Conservation (phyloP, 495 filamentous ascomycete genomes). For the Penicillium angulare region DNA sequence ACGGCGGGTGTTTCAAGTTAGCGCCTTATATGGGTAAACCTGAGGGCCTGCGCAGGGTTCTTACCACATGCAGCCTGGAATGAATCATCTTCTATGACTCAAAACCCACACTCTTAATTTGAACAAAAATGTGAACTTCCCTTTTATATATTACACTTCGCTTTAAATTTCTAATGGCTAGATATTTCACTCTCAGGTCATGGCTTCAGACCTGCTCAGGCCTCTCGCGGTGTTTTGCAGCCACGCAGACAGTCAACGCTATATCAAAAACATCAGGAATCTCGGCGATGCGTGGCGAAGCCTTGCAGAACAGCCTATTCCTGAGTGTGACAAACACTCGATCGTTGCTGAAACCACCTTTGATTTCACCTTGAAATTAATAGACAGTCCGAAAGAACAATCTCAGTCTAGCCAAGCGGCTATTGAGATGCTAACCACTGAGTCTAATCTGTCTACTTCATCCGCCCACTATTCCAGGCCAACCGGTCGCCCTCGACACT, state of each 20-base stretch:
- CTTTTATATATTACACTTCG: too few species aligned
- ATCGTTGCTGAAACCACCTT: slow-evolving; percentile 17
- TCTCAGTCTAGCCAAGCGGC: background rate
- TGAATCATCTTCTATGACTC: too few species aligned
- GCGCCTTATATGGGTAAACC: too few species aligned
- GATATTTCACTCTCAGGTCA: background rate
- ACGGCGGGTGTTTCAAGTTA: too few species aligned
- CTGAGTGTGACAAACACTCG: slow-evolving; percentile 5
- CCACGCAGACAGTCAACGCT: slow-evolving; percentile 13
- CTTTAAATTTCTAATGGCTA: too few species aligned
- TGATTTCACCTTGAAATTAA: slow-evolving; percentile 15
- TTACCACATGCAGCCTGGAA: too few species aligned
- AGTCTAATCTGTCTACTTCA: background rate
- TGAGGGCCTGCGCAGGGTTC: too few species aligned
- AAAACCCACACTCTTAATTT: too few species aligned
- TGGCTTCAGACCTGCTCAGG: slow-evolving; percentile 15
- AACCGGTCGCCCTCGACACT: slow-evolving; percentile 5
- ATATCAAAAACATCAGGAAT: slow-evolving; percentile 17
- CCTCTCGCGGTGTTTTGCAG: slow-evolving; percentile 17
- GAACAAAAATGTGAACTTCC: too few species aligned
- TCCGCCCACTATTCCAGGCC: background rate
- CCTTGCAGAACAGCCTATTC: slow-evolving; percentile 4
- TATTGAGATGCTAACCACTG: background rate
- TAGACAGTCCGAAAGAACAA: background rate
- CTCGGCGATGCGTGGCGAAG: slow-evolving; percentile 16